Base-by-base conservation (phyloP, 2,329 filamentous ascomycete species). In the Cryphonectria carpinicola region DNA sequence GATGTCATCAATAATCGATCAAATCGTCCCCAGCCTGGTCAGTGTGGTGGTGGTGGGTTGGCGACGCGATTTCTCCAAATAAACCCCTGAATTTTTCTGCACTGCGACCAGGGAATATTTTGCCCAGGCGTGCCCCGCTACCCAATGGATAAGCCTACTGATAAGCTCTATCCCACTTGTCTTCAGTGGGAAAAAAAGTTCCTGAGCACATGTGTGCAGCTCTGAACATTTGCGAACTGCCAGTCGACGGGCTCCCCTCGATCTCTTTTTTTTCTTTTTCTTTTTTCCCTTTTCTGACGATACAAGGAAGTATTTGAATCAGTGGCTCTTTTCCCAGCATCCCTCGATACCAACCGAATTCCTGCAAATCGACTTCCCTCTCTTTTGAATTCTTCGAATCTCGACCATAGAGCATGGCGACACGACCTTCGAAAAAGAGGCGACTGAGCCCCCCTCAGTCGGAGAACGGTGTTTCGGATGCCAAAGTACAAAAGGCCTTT, bases 401-500 rank as follows among this genome's bases (percentile, higher is more conserved):
- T 22, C 56, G 41, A 41, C 10, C 62, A n/a, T 10, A 64, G 35
- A 70, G 17, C 63, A 88, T 88, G 86, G 80, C 83, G 61, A 81
- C 82, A 41, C 83, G 82, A 74, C 84, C 85, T 11, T 78, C 83
- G 1, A 91, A 90, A 75, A 83, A 88, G 76, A 84, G 88, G 77
- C 90, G 86, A 81, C 80, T 90, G 67, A 87, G 84, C 64, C 88
- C 89, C 46, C 81, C 84, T 28, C 81, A 80, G 41, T 81, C 82
- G 1, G 85, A 84, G 61, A 84, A 86, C 62, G 76, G 77, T 17
- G 68, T 78, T 74, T 73, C 79, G 73, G 74, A 73, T 41, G 71
- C 76, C 39, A 84, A 82, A 68, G 80, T 84, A n/a, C 86, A 88
- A 70, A 88, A 88, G 75, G 86, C 88, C 68, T 94, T 95, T 80